Percentiles rank a stretch among this genome's conserved stretches.
phyloP scores from a whole-genome alignment of 352 stramenopile genomes.

The Phytophthora tentaculata region DNA sequence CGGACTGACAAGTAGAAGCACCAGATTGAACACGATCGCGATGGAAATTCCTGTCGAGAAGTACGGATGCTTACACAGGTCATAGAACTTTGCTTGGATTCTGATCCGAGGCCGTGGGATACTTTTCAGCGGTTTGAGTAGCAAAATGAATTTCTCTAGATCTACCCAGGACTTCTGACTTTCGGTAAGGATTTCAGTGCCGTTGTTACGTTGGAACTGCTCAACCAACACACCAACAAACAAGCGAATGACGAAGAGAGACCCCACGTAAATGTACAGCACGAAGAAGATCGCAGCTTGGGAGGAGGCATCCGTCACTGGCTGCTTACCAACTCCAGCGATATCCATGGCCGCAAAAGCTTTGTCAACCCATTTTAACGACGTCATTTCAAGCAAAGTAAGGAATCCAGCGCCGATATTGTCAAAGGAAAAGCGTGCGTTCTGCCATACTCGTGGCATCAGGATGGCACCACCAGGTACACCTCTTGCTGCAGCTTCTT shows the following conservation, averaged over 20 bases:
- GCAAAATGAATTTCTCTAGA: slow-evolving; percentile 79
- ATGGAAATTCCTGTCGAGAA: slow-evolving; percentile 59
- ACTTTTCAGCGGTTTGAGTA: slow-evolving; percentile 66
- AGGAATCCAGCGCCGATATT: slow-evolving; percentile 73
- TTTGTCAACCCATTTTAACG: slow-evolving; percentile 84
- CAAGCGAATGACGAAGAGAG: slow-evolving; percentile 79
- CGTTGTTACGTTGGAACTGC: slow-evolving; percentile 86
- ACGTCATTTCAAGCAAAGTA: slow-evolving; percentile 81
- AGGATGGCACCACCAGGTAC: slow-evolving; percentile 51
- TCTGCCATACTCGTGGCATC: slow-evolving; percentile 67
- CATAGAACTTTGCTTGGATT: slow-evolving; percentile 52
- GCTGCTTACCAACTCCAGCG: slow-evolving; percentile 49
- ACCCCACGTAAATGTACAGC: slow-evolving; percentile 76
- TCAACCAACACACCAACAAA: slow-evolving; percentile 85
- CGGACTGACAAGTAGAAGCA: slow-evolving; percentile 71
- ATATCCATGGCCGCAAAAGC: slow-evolving; percentile 82
- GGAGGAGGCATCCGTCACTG: slow-evolving; percentile 50
- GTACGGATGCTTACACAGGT: slow-evolving; percentile 65
- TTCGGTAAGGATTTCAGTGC: slow-evolving; percentile 81
- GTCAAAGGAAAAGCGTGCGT: slow-evolving; percentile 81
- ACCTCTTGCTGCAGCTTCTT: slow-evolving; percentile 52
- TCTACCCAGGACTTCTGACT: slow-evolving; percentile 84
- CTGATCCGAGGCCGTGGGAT: slow-evolving; percentile 48
- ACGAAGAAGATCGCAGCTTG: slow-evolving; percentile 74
- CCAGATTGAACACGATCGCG: slow-evolving; percentile 75